Conservation (phyloP, 2,329 filamentous ascomycete genomes). For the Pestalotiopsis sp. region DNA sequence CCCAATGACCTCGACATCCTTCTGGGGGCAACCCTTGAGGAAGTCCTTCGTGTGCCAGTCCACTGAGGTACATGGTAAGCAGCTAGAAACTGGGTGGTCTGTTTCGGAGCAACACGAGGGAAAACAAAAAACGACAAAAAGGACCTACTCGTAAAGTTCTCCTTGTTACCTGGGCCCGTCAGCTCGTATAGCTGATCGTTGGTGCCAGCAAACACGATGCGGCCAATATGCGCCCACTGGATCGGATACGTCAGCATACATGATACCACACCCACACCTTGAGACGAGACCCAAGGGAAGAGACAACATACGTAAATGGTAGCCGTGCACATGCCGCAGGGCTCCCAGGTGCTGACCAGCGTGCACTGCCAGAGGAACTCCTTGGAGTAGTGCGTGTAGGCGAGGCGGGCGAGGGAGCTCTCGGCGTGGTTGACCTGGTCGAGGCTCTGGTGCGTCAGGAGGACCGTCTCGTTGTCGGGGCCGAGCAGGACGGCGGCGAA, state of each 20-base stretch:
- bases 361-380: conserved; percentile 52
- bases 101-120: too few relatives aligned
- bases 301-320: conserved; percentile 25
- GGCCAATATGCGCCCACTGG: conserved; percentile 54
- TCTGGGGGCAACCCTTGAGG: conserved; percentile 47
- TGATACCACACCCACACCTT: neutral
- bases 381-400: conserved; percentile 49
- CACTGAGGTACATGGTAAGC: conserved; percentile 29
- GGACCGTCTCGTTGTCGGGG: conserved; percentile 50
- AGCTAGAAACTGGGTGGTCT: too few relatives aligned
- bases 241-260: neutral
- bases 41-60: conserved; percentile 49
- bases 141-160: conserved; percentile 47
- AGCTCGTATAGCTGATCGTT: conserved; percentile 47
- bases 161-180: conserved; percentile 48
- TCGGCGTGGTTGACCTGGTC: conserved; percentile 58
- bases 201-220: conserved; percentile 51
- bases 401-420: conserved; percentile 49
- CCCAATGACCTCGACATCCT: conserved; percentile 50
- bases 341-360: conserved; percentile 56
- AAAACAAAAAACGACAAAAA: too few relatives aligned
- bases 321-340: conserved; percentile 53
- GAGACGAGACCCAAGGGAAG: conserved; percentile 23
- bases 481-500: conserved; percentile 51
- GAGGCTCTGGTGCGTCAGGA: conserved; percentile 51